Percentiles rank a stretch among this genome's conserved stretches.
Conservation (phyloP, 1,284 basidiomycete species). For the Moniliophthora roreri region DNA sequence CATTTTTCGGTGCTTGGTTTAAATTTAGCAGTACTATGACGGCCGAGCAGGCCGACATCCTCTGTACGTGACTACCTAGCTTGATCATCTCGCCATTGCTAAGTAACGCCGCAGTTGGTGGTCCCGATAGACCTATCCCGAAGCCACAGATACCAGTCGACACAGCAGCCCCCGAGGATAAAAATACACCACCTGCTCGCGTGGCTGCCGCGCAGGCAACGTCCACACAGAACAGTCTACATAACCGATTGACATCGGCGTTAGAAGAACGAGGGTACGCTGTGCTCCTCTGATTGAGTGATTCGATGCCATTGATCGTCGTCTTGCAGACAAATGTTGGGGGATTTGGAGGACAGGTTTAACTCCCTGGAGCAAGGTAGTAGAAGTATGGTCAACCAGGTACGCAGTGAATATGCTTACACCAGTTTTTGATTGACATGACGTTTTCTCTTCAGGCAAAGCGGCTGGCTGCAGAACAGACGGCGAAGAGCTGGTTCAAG, state of each 20-base stretch:
- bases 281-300: conserved; percentile 1
- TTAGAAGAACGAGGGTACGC: conserved; percentile 63
- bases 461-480: conserved; percentile 57
- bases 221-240: conserved; percentile 40
- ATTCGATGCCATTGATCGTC: neutral
- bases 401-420: conserved; percentile 20
- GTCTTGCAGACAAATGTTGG: conserved; percentile 51
- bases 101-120: conserved; percentile 47
- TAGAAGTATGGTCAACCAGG: conserved; percentile 63
- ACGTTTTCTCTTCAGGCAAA: conserved; percentile 46
- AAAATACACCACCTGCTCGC: conserved; percentile 20
- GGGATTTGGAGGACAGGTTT: conserved; percentile 60
- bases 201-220: conserved; percentile 34
- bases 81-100: conserved; percentile 5
- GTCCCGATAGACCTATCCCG: conserved; percentile 55
- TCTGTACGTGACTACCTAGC: conserved; percentile 42
- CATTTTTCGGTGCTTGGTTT: conserved; percentile 56
- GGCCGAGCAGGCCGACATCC: conserved; percentile 57
- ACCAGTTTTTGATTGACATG: conserved; percentile 6
- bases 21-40: conserved; percentile 44
- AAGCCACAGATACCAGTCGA: conserved; percentile 16
- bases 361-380: conserved; percentile 63
- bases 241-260: conserved; percentile 52
- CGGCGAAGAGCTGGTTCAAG: conserved; percentile 63
- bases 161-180: conserved; percentile 15